A percentile compares a stretch with the other conserved stretches of the same genome.
Evolutionary conservation across 345 rosid genomes (phyloP).

Genomic region (Citrus trifoliata): DNA sequence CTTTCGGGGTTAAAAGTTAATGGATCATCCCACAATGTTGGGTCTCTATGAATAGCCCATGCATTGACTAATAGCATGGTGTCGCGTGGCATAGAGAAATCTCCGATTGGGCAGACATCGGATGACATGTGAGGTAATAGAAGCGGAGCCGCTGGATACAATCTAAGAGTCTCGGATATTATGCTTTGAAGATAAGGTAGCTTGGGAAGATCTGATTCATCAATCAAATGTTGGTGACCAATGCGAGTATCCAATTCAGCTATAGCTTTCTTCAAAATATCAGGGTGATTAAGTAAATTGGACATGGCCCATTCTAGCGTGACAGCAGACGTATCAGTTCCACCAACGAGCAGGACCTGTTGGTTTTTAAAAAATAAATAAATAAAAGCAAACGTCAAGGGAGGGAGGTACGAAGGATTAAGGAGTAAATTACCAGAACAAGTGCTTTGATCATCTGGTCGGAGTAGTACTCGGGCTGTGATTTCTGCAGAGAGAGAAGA

Average conservation of each 20-base stretch:
- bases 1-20: slow-evolving; percentile 6
- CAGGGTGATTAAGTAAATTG: neutral
- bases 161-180: neutral
- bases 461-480: slow-evolving; percentile 25
- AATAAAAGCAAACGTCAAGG: neutral
- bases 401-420: no score
- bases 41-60: slow-evolving; percentile 20
- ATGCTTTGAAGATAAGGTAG: slow-evolving; percentile 10
- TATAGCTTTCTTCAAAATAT: neutral
- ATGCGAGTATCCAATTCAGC: neutral
- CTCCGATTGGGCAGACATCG: neutral
- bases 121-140: neutral
- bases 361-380: no score
- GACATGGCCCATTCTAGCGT: slow-evolving; percentile 15
- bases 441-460: slow-evolving; percentile 34
- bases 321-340: slow-evolving; percentile 8
- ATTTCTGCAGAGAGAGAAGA: slow-evolving; percentile 32
- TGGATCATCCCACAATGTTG: slow-evolving; percentile 7
- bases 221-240: neutral
- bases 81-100: slow-evolving; percentile 7
- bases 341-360: slow-evolving; percentile 4
- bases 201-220: slow-evolving; percentile 7
- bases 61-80: neutral
- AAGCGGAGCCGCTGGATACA: neutral
- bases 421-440: slow-evolving; percentile 6